These are phyloP conservation scores for Ogataea trehalophila DNA, from an alignment of 805 yeast genomes.

Conservation along the genomic window DNA sequence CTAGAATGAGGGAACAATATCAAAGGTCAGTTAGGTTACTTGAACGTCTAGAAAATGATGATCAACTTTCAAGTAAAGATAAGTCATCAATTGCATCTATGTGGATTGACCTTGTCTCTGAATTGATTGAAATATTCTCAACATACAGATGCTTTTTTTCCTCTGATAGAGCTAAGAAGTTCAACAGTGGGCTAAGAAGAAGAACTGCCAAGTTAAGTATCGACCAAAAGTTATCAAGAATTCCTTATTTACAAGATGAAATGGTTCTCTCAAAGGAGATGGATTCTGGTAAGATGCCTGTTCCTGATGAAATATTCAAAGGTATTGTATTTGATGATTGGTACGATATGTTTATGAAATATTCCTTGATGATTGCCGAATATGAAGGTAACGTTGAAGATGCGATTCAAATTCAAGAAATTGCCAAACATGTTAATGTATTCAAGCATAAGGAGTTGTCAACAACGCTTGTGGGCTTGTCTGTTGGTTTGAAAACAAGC, in stretches of 20 bases:
- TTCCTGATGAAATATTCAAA: slow-evolving; percentile 58
- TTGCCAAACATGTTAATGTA: slow-evolving; percentile 74
- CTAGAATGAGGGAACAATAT: slow-evolving; percentile 41
- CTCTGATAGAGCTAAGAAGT: slow-evolving; percentile 62
- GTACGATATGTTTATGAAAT: slow-evolving; percentile 81
- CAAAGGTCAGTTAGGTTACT: slow-evolving; percentile 46
- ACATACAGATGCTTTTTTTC: slow-evolving; percentile 76
- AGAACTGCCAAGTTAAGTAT: slow-evolving; percentile 58
- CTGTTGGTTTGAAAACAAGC: slow-evolving; percentile 40
- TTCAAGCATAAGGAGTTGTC: slow-evolving; percentile 59
- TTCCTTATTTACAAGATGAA: slow-evolving; percentile 61
- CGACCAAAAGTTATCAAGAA: slow-evolving; percentile 67
- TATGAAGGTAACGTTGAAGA: slow-evolving; percentile 50
- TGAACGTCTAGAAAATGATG: slow-evolving; percentile 39
- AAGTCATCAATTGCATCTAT: slow-evolving; percentile 55
- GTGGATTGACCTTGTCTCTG: slow-evolving; percentile 84
- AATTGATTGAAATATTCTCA: slow-evolving; percentile 76
- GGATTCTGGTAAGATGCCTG: slow-evolving; percentile 19
- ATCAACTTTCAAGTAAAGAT: slow-evolving; percentile 27
- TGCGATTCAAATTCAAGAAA: slow-evolving; percentile 65
- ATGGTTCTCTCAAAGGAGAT: slow-evolving; percentile 31
- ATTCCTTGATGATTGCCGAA: slow-evolving; percentile 62
- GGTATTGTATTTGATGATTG: slow-evolving; percentile 76
- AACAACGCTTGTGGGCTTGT: slow-evolving; percentile 61
- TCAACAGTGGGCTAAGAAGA: slow-evolving; percentile 64